A percentile compares a stretch with the other conserved stretches of the same genome.
Evolutionary conservation across 805 yeast species (phyloP).

Genomic region (Kazachstania viticola): DNA sequence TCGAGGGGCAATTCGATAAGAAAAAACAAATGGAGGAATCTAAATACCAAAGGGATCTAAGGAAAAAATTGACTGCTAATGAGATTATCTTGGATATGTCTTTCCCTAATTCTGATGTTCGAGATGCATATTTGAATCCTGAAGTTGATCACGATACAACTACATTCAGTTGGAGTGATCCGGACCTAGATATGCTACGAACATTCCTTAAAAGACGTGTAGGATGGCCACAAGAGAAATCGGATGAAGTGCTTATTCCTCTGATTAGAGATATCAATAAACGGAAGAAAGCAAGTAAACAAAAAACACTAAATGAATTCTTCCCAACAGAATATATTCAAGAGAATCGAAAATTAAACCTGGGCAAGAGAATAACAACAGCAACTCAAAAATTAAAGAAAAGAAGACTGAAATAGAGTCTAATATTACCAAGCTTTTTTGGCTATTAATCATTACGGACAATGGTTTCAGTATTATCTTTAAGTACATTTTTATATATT

Average conservation of each 20-base stretch:
- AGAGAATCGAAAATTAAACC: conserved; percentile 29
- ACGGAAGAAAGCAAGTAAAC: conserved; percentile 37
- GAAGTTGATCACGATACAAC: conserved; percentile 76
- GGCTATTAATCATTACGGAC: background rate
- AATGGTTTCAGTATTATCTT: background rate
- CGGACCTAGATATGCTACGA: conserved; percentile 71
- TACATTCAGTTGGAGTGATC: conserved; percentile 80
- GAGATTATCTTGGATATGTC: conserved; percentile 44
- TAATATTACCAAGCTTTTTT: no score
- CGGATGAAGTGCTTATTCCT: conserved; percentile 80
- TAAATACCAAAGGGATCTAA: conserved; percentile 44
- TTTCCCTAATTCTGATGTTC: conserved; percentile 63
- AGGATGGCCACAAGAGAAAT: conserved; percentile 68
- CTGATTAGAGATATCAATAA: conserved; percentile 69
- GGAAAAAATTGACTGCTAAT: conserved; percentile 42
- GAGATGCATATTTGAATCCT: conserved; percentile 66
- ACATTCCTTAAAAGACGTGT: conserved; percentile 55
- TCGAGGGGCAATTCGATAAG: conserved; percentile 30
- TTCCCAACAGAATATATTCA: conserved; percentile 48
- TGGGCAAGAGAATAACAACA: conserved; percentile 50
- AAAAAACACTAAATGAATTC: conserved; percentile 52
- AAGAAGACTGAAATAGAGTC: conserved; percentile 9
- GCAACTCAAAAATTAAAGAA: conserved; percentile 42
- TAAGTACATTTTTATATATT: background rate
- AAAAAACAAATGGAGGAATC: conserved; percentile 32